Evolutionary conservation across 805 yeast genomes (phyloP).

Genomic region (Candida ficus): DNA sequence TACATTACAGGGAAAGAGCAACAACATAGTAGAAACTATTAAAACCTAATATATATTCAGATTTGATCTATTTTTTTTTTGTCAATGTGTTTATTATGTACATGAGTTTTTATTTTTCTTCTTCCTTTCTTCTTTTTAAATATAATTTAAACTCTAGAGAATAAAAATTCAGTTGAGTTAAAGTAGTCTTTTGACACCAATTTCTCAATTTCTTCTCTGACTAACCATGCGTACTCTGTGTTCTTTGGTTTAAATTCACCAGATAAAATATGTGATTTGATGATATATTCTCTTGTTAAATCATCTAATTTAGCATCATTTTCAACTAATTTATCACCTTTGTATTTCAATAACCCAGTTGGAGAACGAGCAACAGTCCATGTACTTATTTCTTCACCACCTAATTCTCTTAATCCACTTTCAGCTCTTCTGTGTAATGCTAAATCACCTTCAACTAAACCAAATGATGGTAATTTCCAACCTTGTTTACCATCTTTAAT

Average conservation of each 20-base stretch:
- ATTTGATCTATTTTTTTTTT: neutral
- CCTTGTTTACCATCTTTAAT: slow-evolving; percentile 40
- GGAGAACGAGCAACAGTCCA: slow-evolving; percentile 93
- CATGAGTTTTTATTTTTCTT: neutral
- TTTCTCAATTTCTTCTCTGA: slow-evolving; percentile 67
- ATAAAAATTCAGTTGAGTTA: slow-evolving; percentile 39
- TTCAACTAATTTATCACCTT: slow-evolving; percentile 19
- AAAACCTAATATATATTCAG: neutral
- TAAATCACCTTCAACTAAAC: slow-evolving; percentile 32
- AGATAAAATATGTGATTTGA: slow-evolving; percentile 84
- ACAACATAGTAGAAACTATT: neutral
- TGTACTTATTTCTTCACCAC: slow-evolving; percentile 73
- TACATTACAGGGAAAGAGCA: slow-evolving; percentile 1
- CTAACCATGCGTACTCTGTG: slow-evolving; percentile 72
- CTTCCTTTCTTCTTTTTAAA: neutral
- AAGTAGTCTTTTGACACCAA: slow-evolving; percentile 52
- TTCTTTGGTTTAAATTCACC: slow-evolving; percentile 57
- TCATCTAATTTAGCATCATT: slow-evolving; percentile 15
- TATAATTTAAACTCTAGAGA: slow-evolving; percentile 26
- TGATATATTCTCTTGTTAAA: slow-evolving; percentile 54
- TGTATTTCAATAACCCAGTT: slow-evolving; percentile 56
- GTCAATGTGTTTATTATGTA: slow-evolving; percentile 3
- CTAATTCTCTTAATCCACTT: slow-evolving; percentile 60
- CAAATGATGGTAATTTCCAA: slow-evolving; percentile 84
- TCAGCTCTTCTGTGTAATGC: slow-evolving; percentile 70